These are phyloP conservation scores for Trichosporon coremiiforme DNA, from an alignment of 1,284 basidiomycete species.

Conservation along the genomic window DNA sequence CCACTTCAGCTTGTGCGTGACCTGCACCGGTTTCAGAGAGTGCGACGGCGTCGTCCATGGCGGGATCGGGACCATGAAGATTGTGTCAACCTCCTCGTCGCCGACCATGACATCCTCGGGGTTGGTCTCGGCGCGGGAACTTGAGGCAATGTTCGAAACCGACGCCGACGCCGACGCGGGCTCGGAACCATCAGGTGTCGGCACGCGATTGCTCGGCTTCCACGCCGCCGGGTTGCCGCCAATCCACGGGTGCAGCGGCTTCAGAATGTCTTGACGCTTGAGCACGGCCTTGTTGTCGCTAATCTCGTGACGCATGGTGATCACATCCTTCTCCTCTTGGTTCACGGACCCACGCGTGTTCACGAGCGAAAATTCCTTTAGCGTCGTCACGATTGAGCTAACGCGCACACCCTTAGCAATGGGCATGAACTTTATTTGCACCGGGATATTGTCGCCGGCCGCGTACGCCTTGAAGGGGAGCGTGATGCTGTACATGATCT, in stretches of 20 bases:
- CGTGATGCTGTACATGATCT: constrained; percentile 82
- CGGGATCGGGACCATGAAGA: constrained; percentile 57
- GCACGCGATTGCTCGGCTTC: constrained; percentile 9
- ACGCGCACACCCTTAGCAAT: constrained; percentile 80
- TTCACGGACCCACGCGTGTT: constrained; percentile 65
- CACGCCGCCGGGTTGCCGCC: constrained; percentile 18
- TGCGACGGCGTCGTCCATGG: constrained; percentile 65
- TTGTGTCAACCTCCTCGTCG: constrained; percentile 59
- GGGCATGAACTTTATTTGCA: constrained; percentile 82
- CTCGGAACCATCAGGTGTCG: constrained; percentile 1
- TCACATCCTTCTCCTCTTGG: constrained; percentile 56
- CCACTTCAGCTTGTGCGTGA: constrained; percentile 67
- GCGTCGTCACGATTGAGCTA: constrained; percentile 65
- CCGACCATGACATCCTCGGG: constrained; percentile 44
- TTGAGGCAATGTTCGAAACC: constrained; percentile 17
- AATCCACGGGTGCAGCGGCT: constrained; percentile 39
- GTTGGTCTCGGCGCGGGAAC: constrained; percentile 27
- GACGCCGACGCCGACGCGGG: not conserved
- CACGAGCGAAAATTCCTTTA: constrained; percentile 71
- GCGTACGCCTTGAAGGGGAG: constrained; percentile 71
- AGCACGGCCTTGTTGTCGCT: constrained; percentile 62
- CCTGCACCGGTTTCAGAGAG: constrained; percentile 64
- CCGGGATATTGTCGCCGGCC: constrained; percentile 77
- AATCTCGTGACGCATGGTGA: constrained; percentile 64
- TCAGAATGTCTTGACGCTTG: constrained; percentile 36